Base-by-base conservation (phyloP, 1,284 basidiomycete species). In the Marasmius fiardii region DNA sequence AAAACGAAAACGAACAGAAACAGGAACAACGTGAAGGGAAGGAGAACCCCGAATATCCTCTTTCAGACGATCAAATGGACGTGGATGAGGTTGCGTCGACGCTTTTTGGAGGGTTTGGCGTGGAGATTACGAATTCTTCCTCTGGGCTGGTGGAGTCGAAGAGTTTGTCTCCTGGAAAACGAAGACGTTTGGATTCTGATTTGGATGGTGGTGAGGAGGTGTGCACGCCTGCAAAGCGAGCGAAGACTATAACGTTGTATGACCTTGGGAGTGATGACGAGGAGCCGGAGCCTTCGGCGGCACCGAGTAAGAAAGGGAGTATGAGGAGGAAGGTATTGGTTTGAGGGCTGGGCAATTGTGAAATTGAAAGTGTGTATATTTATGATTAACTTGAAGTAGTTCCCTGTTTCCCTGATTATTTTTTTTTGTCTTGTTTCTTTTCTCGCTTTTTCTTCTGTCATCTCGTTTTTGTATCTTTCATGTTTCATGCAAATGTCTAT, bases 11-110 rank as follows among this genome's bases (percentile, higher is more conserved):
- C 16, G 20, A 4, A n/a, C 18, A n/a, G 2, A 10, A 16, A 11
- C 8, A 31, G 31, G 34, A 12, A 49, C 20, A 34, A 28, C 16
- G n/a, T 24, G 24, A 23, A 16, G 26, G 12, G 21, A 52, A 43
- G 23, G 37, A 28, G 51, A 52, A 41, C 7, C 11, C 7, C 23
- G n/a, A n/a, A n/a, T 24, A 48, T 49, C 45, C 48, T 16, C 47
- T 55, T 26, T 55, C 54, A 7, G 54, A 55, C 20, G 54, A 55
- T 31, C 54, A 55, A 47, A 55, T 55, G 54, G 54, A 55, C 24
- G 39, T 55, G 2, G 54, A 55, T 5, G 54, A 55, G 35, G 37
- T 55, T 55, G 54, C 54, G 26, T 2, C 23, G 45, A 43, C 26
- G 20, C 39, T 50, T 18, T 45, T 47, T 23, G 33, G 21, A 43